phyloP scores from a whole-genome alignment of 108 stramenopile species.

The Chaetoceros muelleri region DNA sequence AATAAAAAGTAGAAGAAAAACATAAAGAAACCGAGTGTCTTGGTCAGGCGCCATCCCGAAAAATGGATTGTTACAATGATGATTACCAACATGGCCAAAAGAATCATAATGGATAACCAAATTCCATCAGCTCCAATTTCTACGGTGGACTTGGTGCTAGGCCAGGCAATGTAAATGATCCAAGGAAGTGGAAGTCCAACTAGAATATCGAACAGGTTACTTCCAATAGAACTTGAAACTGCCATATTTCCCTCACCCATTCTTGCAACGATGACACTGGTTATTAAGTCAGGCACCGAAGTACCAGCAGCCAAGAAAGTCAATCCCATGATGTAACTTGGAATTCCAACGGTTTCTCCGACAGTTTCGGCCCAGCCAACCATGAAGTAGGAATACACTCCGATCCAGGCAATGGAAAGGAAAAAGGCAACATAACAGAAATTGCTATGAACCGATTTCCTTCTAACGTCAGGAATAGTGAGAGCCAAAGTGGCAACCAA shows the following conservation, averaged over 20 bases:
- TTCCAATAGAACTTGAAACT: conserved; percentile 70
- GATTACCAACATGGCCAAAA: conserved; percentile 38
- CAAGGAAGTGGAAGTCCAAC: conserved; percentile 76
- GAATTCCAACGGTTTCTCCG: conserved; percentile 71
- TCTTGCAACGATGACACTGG: conserved; percentile 74
- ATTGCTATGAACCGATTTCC: conserved; percentile 43
- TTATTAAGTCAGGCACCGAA: conserved; percentile 70
- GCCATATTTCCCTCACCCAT: conserved; percentile 84
- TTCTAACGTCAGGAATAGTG: conserved; percentile 71
- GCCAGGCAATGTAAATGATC: conserved; percentile 44
- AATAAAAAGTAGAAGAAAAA: conserved; percentile 44
- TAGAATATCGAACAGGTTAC: conserved; percentile 76
- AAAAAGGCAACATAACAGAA: conserved; percentile 76
- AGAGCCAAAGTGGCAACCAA: conserved; percentile 45
- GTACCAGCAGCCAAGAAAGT: conserved; percentile 81
- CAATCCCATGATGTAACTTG: conserved; percentile 64
- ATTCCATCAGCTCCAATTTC: conserved; percentile 22
- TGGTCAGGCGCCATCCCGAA: conserved; percentile 49
- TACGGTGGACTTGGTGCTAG: conserved; percentile 6
- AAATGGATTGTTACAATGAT: conserved; percentile 31
- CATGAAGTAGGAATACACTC: conserved; percentile 74
- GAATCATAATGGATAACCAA: conserved; percentile 29
- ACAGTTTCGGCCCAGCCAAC: conserved; percentile 73
- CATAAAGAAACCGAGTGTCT: conserved; percentile 34
- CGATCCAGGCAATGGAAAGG: conserved; percentile 79